A percentile compares a stretch with the other conserved stretches of the same genome.
Conservation (phyloP, 225 moss, liverwort and hornwort genomes). For the Polytrichum formosum region DNA sequence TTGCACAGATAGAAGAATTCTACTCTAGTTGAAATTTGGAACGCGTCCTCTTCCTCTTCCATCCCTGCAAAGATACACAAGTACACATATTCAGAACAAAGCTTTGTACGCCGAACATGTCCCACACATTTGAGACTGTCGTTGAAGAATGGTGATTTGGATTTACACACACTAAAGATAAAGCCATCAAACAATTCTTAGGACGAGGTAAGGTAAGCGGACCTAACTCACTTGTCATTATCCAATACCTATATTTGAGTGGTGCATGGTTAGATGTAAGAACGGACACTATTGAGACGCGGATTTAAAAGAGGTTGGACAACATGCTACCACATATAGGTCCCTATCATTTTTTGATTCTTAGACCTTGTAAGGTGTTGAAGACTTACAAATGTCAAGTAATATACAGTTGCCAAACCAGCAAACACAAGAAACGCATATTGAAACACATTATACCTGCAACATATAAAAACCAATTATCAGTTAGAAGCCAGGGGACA, state of each 20-base stretch:
- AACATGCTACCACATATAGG: neutral
- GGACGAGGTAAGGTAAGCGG: neutral
- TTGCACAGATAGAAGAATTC: conserved; percentile 1
- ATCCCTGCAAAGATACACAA: conserved; percentile 19
- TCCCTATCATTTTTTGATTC: too few relatives aligned
- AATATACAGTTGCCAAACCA: conserved; percentile 48
- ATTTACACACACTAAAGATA: neutral
- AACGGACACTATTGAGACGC: neutral
- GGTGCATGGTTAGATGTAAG: neutral
- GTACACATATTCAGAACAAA: neutral
- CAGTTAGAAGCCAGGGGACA: neutral
- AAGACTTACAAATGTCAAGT: conserved; percentile 63
- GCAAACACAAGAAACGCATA: conserved; percentile 63
- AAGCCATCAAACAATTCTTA: neutral
- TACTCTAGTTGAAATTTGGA: conserved; percentile 32
- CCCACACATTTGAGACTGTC: too few relatives aligned
- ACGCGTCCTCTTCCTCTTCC: conserved; percentile 21
- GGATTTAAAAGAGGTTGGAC: neutral
- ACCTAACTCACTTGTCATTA: neutral
- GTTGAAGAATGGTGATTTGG: too few relatives aligned
- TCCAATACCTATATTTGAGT: neutral
- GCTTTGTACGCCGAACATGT: too few relatives aligned
- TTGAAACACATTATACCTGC: conserved; percentile 81
- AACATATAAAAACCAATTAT: neutral
- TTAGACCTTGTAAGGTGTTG: neutral